Conservation (phyloP, 1,139 yeast species). For the Saccharomycopsis hybrid region DNA sequence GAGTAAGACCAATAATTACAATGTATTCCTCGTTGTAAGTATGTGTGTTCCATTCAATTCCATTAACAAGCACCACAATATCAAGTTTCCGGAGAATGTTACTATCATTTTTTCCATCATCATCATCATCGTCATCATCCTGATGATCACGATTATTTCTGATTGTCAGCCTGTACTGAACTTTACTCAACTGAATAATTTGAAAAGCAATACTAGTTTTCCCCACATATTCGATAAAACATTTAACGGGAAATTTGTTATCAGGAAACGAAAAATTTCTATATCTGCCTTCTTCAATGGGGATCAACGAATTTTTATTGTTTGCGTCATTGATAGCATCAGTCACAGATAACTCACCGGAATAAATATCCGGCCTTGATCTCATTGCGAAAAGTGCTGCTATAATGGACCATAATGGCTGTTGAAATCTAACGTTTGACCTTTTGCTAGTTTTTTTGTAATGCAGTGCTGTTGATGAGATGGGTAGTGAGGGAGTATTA, state of each 20-base stretch:
- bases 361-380: constrained; percentile 16
- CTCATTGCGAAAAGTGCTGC: constrained; percentile 18
- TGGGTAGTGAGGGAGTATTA: neutral
- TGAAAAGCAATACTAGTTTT: constrained; percentile 45
- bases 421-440: constrained; percentile 7
- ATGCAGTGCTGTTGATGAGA: neutral
- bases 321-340: constrained; percentile 6
- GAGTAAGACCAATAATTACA: constrained; percentile 59
- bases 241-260: constrained; percentile 13
- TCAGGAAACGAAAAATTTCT: constrained; percentile 13
- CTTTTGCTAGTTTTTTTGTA: neutral
- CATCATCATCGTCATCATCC: too few species aligned
- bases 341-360: constrained; percentile 12
- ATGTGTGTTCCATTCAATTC: constrained; percentile 20
- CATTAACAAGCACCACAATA: constrained; percentile 18
- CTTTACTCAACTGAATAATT: constrained; percentile 25
- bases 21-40: constrained; percentile 35
- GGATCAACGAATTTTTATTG: constrained; percentile 10
- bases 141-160: too few species aligned
- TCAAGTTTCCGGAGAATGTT: constrained; percentile 3
- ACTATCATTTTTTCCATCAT: neutral
- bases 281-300: constrained; percentile 1
- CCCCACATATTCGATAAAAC: constrained; percentile 45
- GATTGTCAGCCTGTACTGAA: too few species aligned
- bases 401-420: constrained; percentile 18